These are phyloP conservation scores for Sphagnurus paluster DNA, from an alignment of 1,284 basidiomycete genomes.

Conservation along the genomic window DNA sequence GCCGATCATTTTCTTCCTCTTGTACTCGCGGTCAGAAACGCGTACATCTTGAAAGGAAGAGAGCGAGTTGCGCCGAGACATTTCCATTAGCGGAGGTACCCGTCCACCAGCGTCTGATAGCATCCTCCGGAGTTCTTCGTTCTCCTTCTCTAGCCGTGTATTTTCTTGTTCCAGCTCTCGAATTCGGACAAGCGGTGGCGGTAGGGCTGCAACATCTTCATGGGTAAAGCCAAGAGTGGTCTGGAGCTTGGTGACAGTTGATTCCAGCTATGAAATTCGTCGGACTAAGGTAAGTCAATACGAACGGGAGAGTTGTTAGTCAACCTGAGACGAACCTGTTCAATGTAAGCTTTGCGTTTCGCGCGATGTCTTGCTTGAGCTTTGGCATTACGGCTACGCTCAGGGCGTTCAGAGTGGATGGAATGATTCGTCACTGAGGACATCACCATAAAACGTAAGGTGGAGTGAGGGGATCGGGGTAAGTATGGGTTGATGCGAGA, in stretches of 20 bases:
- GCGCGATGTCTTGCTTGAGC: slow-evolving; percentile 90
- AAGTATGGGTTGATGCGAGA: slow-evolving; percentile 29
- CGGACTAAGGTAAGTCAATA: slow-evolving; percentile 1
- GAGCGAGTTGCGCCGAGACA: slow-evolving; percentile 40
- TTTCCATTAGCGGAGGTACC: slow-evolving; percentile 36
- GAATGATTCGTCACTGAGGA: slow-evolving; percentile 40
- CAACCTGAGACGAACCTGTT: slow-evolving; percentile 43
- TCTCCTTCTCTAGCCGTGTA: slow-evolving; percentile 62
- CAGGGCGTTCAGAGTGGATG: slow-evolving; percentile 56
- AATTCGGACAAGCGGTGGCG: slow-evolving; percentile 68
- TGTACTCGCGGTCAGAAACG: slow-evolving; percentile 59
- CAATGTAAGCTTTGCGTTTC: slow-evolving; percentile 91
- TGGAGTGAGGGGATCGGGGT: slow-evolving; percentile 37
- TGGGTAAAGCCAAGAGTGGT: slow-evolving; percentile 65
- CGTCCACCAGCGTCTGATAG: slow-evolving; percentile 43
- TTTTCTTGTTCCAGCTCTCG: slow-evolving; percentile 79
- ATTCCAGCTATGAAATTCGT: slow-evolving; percentile 69
- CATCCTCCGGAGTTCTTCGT: slow-evolving; percentile 65
- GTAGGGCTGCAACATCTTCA: slow-evolving; percentile 68
- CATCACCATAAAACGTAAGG: slow-evolving; percentile 39
- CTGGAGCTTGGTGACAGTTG: slow-evolving; percentile 79
- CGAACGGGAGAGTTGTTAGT: slow-evolving; percentile 2
- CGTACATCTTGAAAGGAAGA: slow-evolving; percentile 45
- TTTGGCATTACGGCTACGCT: slow-evolving; percentile 83
- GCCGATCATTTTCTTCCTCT: slow-evolving; percentile 54